Percentiles rank a stretch among this genome's conserved stretches.
phyloP scores from a whole-genome alignment of 441 rosid species.

The Croton laevigatus region DNA sequence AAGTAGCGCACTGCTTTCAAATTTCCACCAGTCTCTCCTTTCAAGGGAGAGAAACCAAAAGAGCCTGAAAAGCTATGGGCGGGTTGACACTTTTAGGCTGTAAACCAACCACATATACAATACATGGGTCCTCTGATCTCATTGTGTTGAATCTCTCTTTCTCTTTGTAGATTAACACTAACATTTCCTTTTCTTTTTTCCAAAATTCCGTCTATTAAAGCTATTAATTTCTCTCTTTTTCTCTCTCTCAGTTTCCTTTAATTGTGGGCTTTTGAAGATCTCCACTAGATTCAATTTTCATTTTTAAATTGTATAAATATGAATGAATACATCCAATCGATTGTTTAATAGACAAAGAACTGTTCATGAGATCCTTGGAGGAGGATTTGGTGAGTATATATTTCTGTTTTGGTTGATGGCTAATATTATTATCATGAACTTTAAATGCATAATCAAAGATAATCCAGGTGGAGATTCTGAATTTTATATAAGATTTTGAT shows the following conservation, averaged over 20 bases:
- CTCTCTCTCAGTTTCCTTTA: too few relatives aligned
- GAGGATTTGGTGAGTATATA: too few relatives aligned
- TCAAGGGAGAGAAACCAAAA: constrained; percentile 2
- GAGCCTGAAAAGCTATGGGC: constrained; percentile 23
- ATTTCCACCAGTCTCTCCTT: too few relatives aligned
- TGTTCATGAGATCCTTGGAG: too few relatives aligned
- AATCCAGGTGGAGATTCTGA: not conserved
- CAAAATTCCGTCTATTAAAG: not conserved
- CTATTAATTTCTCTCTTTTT: too few relatives aligned
- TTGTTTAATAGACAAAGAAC: too few relatives aligned
- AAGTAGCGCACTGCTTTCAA: too few relatives aligned
- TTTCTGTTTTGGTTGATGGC: not conserved
- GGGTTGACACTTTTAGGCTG: constrained; percentile 70
- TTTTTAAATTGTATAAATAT: too few relatives aligned
- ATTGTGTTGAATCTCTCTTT: not conserved
- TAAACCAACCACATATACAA: constrained; percentile 27
- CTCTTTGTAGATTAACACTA: not conserved
- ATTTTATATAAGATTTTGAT: not conserved
- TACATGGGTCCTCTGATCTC: not conserved
- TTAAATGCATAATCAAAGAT: not conserved
- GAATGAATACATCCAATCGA: too few relatives aligned
- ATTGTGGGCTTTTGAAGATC: too few relatives aligned
- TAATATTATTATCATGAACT: not conserved
- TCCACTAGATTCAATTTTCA: not conserved
- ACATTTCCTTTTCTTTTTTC: not conserved